Evolutionary conservation across 805 yeast genomes (phyloP).

Genomic region (Ogataea nakhonphanomensis): DNA sequence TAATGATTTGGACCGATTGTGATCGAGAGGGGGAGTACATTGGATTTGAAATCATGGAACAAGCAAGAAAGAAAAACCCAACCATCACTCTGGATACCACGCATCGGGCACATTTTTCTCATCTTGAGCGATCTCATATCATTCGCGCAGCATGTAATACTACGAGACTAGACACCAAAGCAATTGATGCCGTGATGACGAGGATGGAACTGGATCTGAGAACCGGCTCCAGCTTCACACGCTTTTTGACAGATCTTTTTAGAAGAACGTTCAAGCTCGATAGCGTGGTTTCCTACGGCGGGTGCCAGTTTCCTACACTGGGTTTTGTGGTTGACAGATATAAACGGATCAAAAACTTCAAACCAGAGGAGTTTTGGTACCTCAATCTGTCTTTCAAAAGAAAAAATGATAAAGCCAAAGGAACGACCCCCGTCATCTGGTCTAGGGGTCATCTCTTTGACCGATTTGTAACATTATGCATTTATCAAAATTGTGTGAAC

Average conservation of each 20-base stretch:
- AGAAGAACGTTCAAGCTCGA: slow-evolving; percentile 31
- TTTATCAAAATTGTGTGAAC: slow-evolving; percentile 67
- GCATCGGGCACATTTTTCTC: slow-evolving; percentile 83
- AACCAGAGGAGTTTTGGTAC: slow-evolving; percentile 79
- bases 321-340: slow-evolving; percentile 95
- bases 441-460: slow-evolving; percentile 70
- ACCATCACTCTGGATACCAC: slow-evolving; percentile 45
- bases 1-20: slow-evolving; percentile 98
- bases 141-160: slow-evolving; percentile 73
- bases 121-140: slow-evolving; percentile 74
- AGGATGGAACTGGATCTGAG: slow-evolving; percentile 85
- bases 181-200: slow-evolving; percentile 81
- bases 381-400: slow-evolving; percentile 52
- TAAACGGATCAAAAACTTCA: slow-evolving; percentile 66
- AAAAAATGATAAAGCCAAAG: slow-evolving; percentile 24
- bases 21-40: slow-evolving; percentile 95
- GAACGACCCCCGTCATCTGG: slow-evolving; percentile 61
- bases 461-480: slow-evolving; percentile 53
- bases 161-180: slow-evolving; percentile 53
- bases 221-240: slow-evolving; percentile 85
- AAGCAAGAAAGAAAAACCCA: slow-evolving; percentile 55
- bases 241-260: slow-evolving; percentile 63
- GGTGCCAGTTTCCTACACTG: slow-evolving; percentile 94
- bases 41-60: slow-evolving; percentile 75
- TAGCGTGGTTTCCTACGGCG: slow-evolving; percentile 69